Evolutionary conservation across 2,329 filamentous ascomycete species (phyloP).

Genomic region (Emergomyces pasteurianus): DNA sequence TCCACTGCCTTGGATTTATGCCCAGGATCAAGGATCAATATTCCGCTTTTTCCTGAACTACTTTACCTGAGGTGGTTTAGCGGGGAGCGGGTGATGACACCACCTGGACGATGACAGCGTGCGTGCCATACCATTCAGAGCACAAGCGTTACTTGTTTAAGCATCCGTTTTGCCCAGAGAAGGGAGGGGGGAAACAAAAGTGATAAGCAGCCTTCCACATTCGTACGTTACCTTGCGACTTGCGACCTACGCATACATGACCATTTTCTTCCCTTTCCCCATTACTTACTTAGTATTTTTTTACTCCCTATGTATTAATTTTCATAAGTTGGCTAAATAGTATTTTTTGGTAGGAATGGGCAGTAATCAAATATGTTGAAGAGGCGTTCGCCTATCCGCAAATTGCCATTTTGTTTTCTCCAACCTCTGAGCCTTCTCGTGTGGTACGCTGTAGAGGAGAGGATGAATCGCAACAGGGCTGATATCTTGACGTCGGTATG

Average conservation of each 20-base stretch:
- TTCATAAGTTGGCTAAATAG: not conserved
- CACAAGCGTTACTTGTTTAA: not conserved
- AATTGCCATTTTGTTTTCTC: not conserved
- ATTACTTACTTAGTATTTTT: too few relatives aligned
- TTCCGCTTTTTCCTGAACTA: not conserved
- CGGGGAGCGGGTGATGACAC: constrained; percentile 2
- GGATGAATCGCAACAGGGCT: not conserved
- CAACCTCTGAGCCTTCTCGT: too few relatives aligned
- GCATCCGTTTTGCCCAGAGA: too few relatives aligned
- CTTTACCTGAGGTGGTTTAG: not conserved
- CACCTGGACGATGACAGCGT: not conserved
- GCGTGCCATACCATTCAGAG: not conserved
- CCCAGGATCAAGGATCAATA: not conserved
- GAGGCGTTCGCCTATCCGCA: not conserved
- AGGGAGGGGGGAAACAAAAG: not conserved
- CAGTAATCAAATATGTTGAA: not conserved
- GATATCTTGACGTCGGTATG: not conserved
- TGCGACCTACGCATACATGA: not conserved
- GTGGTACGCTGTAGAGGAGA: not conserved
- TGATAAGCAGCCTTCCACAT: not conserved
- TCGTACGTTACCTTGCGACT: not conserved
- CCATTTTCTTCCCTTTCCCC: not conserved
- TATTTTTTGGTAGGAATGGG: not conserved
- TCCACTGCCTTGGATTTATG: not conserved
- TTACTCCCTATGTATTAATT: not conserved